Conservation (phyloP, 768 basidiomycete species). For the Hypholoma fasciculare region DNA sequence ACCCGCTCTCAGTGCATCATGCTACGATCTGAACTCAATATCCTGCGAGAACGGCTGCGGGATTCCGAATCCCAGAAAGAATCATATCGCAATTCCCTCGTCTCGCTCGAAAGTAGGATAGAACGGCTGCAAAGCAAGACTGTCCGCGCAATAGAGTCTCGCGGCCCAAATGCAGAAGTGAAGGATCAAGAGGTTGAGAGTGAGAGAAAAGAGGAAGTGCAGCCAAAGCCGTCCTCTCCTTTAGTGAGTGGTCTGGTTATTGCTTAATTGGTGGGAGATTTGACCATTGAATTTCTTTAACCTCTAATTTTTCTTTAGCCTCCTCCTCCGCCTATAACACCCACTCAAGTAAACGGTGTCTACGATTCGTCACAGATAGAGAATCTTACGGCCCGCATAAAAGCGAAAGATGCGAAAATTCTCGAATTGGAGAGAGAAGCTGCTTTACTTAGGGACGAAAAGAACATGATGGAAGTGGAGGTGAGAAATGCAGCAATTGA, state of each 20-base stretch:
- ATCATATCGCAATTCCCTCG: constrained; percentile 49
- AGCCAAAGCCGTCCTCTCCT: constrained; percentile 59
- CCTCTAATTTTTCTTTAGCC: constrained; percentile 50
- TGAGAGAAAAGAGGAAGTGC: constrained; percentile 47
- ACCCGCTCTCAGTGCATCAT: constrained; percentile 47
- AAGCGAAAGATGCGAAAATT: constrained; percentile 45
- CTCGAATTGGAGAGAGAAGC: constrained; percentile 47
- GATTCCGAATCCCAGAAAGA: constrained; percentile 52
- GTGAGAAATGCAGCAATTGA: constrained; percentile 26
- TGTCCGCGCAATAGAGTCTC: constrained; percentile 46
- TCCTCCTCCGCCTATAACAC: constrained; percentile 23
- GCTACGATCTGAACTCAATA: constrained; percentile 57
- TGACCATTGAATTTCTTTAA: constrained; percentile 40
- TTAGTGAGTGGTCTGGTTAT: constrained; percentile 66
- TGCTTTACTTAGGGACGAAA: constrained; percentile 43
- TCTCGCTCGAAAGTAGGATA: constrained; percentile 57
- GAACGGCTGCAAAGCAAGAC: constrained; percentile 61
- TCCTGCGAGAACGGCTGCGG: constrained; percentile 47
- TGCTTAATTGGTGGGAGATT: constrained; percentile 64
- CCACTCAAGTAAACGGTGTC: constrained; percentile 36
- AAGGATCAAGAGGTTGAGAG: constrained; percentile 23
- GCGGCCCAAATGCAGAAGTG: constrained; percentile 21
- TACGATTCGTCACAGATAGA: constrained; percentile 35
- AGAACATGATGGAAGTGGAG: constrained; percentile 44
- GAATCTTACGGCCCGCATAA: constrained; percentile 41